Evolutionary conservation across 306 rosid species (phyloP).

Genomic region (Castanospermum australe): DNA sequence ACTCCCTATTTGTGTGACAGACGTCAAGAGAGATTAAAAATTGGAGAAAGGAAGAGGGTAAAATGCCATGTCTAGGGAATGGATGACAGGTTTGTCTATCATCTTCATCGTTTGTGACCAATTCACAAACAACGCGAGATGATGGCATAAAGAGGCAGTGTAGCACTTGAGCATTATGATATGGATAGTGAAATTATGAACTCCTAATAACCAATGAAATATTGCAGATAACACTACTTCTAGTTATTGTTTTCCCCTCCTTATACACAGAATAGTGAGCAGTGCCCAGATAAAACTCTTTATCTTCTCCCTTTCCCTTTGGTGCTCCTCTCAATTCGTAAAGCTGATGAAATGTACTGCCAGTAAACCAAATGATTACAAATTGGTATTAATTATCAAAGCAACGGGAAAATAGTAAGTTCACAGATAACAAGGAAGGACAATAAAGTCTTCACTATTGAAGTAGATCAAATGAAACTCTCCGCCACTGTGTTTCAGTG

Average conservation of each 20-base stretch:
- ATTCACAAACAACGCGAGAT: neutral
- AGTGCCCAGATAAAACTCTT: no score
- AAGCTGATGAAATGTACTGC: neutral
- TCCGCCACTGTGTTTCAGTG: neutral
- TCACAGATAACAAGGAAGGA: neutral
- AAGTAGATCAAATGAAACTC: neutral
- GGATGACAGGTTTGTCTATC: neutral
- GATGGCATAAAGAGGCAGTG: neutral
- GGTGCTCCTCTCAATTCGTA: neutral
- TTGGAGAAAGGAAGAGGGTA: neutral
- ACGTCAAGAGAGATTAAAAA: neutral
- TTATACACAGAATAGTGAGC: neutral
- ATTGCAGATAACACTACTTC: neutral
- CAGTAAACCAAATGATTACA: neutral
- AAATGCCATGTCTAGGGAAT: neutral
- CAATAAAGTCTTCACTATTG: neutral
- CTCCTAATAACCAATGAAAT: neutral
- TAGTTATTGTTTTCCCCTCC: neutral
- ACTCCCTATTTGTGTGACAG: neutral
- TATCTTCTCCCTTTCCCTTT: neutral
- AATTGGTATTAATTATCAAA: neutral
- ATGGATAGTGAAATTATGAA: neutral
- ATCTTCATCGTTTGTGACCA: neutral
- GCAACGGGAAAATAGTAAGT: neutral
- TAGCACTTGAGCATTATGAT: neutral